A percentile compares a stretch with the other conserved stretches of the same genome.
phyloP scores from a whole-genome alignment of 1,284 basidiomycete species.

The Puccinia coronata region DNA sequence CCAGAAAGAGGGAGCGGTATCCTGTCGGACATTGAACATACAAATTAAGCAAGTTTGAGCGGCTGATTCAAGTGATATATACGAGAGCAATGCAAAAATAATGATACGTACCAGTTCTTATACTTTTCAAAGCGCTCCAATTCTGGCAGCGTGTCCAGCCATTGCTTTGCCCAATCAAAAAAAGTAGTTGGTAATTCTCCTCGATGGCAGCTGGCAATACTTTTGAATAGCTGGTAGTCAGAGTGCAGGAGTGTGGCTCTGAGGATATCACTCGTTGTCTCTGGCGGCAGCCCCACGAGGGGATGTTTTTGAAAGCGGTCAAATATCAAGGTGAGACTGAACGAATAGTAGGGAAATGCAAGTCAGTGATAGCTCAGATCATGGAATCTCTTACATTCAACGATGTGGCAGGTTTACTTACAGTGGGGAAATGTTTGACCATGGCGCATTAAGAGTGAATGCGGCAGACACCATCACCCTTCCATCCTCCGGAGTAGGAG shows the following conservation, averaged over 20 bases:
- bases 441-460: too few species aligned
- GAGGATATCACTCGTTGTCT: neutral
- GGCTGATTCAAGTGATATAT: neutral
- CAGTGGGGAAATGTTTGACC: too few species aligned
- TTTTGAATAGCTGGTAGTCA: neutral
- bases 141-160: neutral
- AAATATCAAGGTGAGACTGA: too few species aligned
- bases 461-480: too few species aligned
- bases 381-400: too few species aligned
- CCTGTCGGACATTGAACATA: neutral
- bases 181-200: neutral
- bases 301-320: too few species aligned
- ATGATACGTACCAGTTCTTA: neutral
- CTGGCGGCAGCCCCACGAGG: too few species aligned
- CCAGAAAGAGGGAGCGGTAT: neutral
- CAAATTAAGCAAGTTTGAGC: too few species aligned
- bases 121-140: neutral
- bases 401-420: too few species aligned
- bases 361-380: too few species aligned
- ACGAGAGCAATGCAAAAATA: neutral
- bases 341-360: too few species aligned
- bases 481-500: too few species aligned
- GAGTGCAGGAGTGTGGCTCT: neutral
- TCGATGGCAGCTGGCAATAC: neutral
- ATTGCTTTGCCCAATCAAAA: conserved; percentile 14